Percentiles rank a stretch among this genome's conserved stretches.
phyloP scores from a whole-genome alignment of 1,284 basidiomycete genomes.

The Porphyrellus sp. region DNA sequence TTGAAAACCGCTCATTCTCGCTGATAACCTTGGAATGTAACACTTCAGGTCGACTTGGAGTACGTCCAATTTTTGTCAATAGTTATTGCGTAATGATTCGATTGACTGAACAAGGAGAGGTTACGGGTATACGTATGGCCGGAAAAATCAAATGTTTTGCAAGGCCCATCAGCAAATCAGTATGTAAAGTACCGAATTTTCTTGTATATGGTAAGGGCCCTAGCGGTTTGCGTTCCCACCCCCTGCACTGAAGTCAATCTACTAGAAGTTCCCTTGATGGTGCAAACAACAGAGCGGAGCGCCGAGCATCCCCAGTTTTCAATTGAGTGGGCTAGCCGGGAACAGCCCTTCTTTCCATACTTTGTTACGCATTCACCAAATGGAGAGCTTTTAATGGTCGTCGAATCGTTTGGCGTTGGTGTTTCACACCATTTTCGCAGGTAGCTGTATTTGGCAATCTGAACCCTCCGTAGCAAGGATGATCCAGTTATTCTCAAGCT shows the following conservation, averaged over 20 bases:
- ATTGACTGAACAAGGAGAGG: background rate
- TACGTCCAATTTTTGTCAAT: background rate
- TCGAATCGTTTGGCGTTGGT: background rate
- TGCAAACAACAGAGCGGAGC: background rate
- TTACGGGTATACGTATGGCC: too few relatives aligned
- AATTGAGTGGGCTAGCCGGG: background rate
- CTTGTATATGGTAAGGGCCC: background rate
- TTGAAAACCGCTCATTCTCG: background rate
- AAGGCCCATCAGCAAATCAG: background rate
- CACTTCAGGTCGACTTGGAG: background rate
- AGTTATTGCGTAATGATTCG: background rate
- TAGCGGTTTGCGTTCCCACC: background rate
- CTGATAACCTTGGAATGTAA: background rate
- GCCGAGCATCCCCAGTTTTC: background rate
- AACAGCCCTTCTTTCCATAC: background rate
- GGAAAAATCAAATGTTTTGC: background rate
- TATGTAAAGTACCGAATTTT: background rate
- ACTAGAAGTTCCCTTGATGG: background rate
- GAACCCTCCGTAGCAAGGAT: background rate
- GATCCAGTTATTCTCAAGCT: background rate
- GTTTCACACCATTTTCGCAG: background rate
- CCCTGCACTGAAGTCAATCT: background rate
- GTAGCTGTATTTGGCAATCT: background rate
- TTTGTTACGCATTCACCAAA: background rate
- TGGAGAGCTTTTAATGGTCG: background rate